These are phyloP conservation scores for Ophiostoma perfectum DNA, from an alignment of 2,329 filamentous ascomycete species.

Conservation along the genomic window DNA sequence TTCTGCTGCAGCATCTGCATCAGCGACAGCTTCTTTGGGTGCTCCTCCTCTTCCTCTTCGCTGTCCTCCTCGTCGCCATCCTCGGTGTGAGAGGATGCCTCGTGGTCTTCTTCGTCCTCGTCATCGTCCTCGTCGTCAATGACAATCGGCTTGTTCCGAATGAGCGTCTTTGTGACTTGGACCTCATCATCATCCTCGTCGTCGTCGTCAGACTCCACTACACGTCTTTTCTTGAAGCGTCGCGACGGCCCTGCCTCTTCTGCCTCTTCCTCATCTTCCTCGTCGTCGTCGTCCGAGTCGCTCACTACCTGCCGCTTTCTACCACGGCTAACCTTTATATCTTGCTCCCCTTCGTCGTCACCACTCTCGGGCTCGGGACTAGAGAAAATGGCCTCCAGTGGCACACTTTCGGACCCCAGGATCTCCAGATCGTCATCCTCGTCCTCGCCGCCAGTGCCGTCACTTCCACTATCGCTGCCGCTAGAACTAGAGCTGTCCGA, in stretches of 20 bases:
- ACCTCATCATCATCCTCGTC: neutral
- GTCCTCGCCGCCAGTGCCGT: neutral
- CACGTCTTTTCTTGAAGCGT: neutral
- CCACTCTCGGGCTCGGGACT: slow-evolving; percentile 19
- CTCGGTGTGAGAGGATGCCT: slow-evolving; percentile 12
- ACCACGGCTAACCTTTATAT: slow-evolving; percentile 1
- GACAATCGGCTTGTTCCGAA: neutral
- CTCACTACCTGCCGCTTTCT: slow-evolving; percentile 22
- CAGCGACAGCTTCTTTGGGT: slow-evolving; percentile 20
- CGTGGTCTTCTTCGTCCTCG: slow-evolving; percentile 1
- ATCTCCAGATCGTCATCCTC: neutral
- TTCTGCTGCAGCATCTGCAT: slow-evolving; percentile 18
- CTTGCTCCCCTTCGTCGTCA: neutral
- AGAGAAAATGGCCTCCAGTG: slow-evolving; percentile 20
- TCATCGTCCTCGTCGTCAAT: neutral
- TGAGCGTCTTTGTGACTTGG: neutral
- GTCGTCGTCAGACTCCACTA: slow-evolving; percentile 4
- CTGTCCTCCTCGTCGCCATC: slow-evolving; percentile 13
- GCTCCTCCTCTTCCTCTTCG: neutral
- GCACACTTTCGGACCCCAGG: neutral
- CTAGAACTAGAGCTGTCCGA: neutral
- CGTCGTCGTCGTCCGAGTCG: slow-evolving; percentile 24
- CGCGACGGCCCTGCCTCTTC: neutral
- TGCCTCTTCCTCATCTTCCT: neutral
- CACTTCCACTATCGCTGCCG: neutral